Base-by-base conservation (phyloP, 1,284 basidiomycete species). In the Rhodofomes roseus region DNA sequence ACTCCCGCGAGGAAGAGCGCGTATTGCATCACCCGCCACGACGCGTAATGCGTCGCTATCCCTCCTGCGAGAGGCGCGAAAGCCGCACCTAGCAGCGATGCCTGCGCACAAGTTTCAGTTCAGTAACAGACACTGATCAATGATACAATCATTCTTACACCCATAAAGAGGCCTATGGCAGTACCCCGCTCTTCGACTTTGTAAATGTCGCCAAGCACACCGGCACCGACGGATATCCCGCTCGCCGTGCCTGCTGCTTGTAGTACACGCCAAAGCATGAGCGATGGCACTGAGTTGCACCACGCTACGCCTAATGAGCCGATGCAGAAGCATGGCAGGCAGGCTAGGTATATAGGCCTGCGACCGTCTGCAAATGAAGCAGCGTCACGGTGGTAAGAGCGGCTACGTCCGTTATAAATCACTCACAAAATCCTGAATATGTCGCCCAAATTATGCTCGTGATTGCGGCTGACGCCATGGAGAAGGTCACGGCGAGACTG, bases 11-110 rank as follows among this genome's bases (percentile, higher is more conserved):
- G 62, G 4, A 81, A 81, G 2, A 91, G 62, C 0, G 72, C 66
- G 36, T 74, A 72, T 70, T 93, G 90, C 69, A 89, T 84, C 1
- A 80, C 68, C 2, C 90, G 80, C 92, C 92, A 93, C 0, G 89
- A 86, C 41, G 76, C 77, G 62, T 85, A 86, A 56, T 84, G 73
- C 0, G 85, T 76, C 0, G 77, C 73, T 22, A 77, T 29, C 40
- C 83, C 84, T 73, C 73, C 73, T 0, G 65, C 61, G 3, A 75
- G 56, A 0, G 74, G 75, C 1, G 75, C 74, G 11, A 77, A 59
- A 1, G 75, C 72, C 1, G 74, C 73, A 0, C 75, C 76, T 11
- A 76, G 60, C 9, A 74, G 67, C n/a, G 66, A 64, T 9, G 70
- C 71, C 73, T 75, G 53, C 8, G 29, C 14, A 36, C 43, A n/a